Conservation (phyloP, 2,329 filamentous ascomycete species). For the Stemphylium lycopersici region DNA sequence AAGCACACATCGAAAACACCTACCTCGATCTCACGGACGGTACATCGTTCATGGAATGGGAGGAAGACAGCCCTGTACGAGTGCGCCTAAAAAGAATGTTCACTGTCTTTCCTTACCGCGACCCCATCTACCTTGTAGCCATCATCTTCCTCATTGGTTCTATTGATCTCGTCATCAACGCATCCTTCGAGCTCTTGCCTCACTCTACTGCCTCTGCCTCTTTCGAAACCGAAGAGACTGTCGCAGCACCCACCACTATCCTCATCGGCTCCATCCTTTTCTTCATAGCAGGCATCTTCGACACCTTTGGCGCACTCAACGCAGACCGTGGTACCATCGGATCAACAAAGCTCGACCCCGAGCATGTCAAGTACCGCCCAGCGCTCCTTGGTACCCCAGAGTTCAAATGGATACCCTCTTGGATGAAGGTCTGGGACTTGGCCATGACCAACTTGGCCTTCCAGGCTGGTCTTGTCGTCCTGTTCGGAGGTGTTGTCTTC, state of each 20-base stretch:
- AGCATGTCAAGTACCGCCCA: conserved; percentile 26
- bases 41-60: conserved; percentile 3
- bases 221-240: conserved; percentile 23
- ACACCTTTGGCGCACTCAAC: conserved; percentile 33
- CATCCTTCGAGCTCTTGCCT: conserved; percentile 36
- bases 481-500: conserved; percentile 40
- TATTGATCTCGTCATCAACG: conserved; percentile 34
- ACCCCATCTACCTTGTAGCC: conserved; percentile 39
- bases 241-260: conserved; percentile 31
- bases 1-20: neutral
- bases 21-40: neutral
- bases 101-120: conserved; percentile 35
- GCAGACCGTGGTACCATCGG: conserved; percentile 27
- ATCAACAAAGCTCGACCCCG: conserved; percentile 12
- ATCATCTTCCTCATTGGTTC: conserved; percentile 33
- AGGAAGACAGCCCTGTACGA: neutral
- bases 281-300: conserved; percentile 35
- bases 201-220: conserved; percentile 8
- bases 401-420: conserved; percentile 33
- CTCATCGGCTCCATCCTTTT: conserved; percentile 37
- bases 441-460: conserved; percentile 29
- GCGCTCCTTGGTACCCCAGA: conserved; percentile 32
- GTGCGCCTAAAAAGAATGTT: conserved; percentile 19
- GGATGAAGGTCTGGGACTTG: conserved; percentile 26
- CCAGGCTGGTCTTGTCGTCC: conserved; percentile 37